Conservation (phyloP, 495 filamentous ascomycete species). For the Penicillium lagena region DNA sequence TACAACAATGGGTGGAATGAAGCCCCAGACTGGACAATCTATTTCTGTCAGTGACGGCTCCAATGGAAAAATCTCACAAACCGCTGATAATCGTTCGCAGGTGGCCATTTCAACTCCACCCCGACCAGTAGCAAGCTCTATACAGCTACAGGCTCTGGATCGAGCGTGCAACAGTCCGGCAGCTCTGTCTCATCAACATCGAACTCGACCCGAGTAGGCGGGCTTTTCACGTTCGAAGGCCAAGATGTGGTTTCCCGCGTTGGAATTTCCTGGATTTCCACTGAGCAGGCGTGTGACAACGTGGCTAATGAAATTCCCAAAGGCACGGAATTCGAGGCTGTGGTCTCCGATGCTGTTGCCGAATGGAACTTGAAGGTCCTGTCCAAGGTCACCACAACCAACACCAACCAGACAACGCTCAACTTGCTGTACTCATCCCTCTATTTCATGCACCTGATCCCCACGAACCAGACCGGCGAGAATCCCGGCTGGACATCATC, state of each 20-base stretch:
- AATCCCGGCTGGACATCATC: constrained; percentile 59
- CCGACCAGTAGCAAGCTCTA: constrained; percentile 29
- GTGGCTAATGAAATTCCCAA: constrained; percentile 53
- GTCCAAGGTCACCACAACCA: constrained; percentile 54
- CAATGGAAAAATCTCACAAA: too few relatives aligned
- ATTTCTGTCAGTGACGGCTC: constrained; percentile 47
- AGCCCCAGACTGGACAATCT: constrained; percentile 55
- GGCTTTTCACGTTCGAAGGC: constrained; percentile 27
- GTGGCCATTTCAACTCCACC: constrained; percentile 50
- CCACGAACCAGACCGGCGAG: constrained; percentile 66
- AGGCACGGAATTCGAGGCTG: constrained; percentile 34
- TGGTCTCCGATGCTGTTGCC: constrained; percentile 41
- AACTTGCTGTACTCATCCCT: constrained; percentile 58
- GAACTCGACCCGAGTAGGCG: constrained; percentile 23
- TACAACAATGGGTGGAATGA: constrained; percentile 62
- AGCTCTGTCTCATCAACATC: constrained; percentile 23
- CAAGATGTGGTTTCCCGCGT: constrained; percentile 52
- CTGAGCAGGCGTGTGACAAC: constrained; percentile 54
- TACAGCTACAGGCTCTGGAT: constrained; percentile 16
- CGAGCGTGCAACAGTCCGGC: constrained; percentile 21
- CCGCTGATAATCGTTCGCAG: constrained; percentile 9
- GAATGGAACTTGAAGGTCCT: constrained; percentile 59
- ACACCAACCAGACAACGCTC: constrained; percentile 47
- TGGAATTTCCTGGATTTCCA: constrained; percentile 65
- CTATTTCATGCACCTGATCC: constrained; percentile 65